phyloP scores from a whole-genome alignment of 1,284 basidiomycete species.

The Papiliotrema terrestris region DNA sequence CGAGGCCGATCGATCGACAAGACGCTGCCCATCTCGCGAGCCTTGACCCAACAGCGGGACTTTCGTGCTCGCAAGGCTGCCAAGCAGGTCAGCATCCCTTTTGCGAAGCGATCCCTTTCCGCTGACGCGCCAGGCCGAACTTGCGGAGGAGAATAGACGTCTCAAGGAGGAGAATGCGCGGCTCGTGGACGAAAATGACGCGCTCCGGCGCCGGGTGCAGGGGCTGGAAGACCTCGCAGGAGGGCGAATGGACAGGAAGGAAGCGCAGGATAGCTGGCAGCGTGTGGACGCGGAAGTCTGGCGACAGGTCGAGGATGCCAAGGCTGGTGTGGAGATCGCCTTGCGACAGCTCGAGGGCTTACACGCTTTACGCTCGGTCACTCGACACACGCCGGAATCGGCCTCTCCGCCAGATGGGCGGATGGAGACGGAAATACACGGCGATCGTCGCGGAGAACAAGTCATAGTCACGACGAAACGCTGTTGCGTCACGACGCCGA shows the following conservation, averaged over 20 bases:
- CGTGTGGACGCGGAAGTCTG: background rate
- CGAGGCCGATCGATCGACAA: slow-evolving; percentile 1
- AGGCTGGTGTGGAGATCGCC: background rate
- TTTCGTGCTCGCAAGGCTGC: slow-evolving; percentile 16
- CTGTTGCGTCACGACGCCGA: too few species aligned
- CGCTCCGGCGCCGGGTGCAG: background rate
- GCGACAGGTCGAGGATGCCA: background rate
- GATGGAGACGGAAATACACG: too few species aligned
- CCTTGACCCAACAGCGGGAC: slow-evolving; percentile 1
- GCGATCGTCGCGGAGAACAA: too few species aligned
- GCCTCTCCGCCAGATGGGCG: too few species aligned
- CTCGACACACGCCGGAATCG: too few species aligned
- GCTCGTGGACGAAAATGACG: background rate
- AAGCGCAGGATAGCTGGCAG: too few species aligned
- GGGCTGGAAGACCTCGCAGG: too few species aligned
- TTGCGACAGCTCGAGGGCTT: background rate
- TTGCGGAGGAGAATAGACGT: background rate
- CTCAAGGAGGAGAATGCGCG: background rate
- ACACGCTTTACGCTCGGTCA: too few species aligned
- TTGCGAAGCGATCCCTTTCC: background rate
- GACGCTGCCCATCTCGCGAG: background rate
- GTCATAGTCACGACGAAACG: too few species aligned
- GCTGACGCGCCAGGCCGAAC: background rate
- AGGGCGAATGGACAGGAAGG: too few species aligned
- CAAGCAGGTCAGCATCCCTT: slow-evolving; percentile 59